Conservation (phyloP, 768 basidiomycete genomes). For the Psilocybe subaeruginosa region DNA sequence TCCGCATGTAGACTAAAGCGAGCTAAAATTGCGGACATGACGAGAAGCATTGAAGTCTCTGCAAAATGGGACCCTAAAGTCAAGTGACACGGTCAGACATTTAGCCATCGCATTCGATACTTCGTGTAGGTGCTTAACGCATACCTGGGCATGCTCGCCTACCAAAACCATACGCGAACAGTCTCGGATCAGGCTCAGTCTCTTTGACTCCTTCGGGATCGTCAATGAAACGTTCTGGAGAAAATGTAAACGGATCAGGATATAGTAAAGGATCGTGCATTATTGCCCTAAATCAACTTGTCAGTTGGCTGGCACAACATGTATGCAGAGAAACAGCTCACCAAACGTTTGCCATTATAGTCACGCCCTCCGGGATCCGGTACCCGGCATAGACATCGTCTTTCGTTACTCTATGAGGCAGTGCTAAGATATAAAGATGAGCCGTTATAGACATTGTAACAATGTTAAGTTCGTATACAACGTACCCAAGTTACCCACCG, state of each 20-base stretch:
- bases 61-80: conserved; percentile 20
- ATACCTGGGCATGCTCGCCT: conserved; percentile 24
- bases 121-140: background rate
- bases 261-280: conserved; percentile 31
- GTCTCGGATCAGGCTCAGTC: conserved; percentile 16
- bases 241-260: conserved; percentile 36
- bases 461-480: background rate
- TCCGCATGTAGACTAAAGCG: conserved; percentile 14
- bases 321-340: conserved; percentile 1
- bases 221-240: conserved; percentile 42
- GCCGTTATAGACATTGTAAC: background rate
- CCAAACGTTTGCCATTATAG: conserved; percentile 38
- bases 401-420: conserved; percentile 31
- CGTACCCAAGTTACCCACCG: background rate
- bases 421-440: conserved; percentile 15
- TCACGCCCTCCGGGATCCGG: conserved; percentile 41
- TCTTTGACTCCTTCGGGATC: background rate
- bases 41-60: conserved; percentile 21
- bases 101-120: no score
- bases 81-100: background rate
- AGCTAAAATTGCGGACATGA: conserved; percentile 19
- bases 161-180: conserved; percentile 27
- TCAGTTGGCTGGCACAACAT: background rate
- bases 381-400: conserved; percentile 49
- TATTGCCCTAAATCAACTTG: conserved; percentile 31